Base-by-base conservation (phyloP, 2,329 filamentous ascomycete genomes). In the Sclerotinia sclerotiorum region DNA sequence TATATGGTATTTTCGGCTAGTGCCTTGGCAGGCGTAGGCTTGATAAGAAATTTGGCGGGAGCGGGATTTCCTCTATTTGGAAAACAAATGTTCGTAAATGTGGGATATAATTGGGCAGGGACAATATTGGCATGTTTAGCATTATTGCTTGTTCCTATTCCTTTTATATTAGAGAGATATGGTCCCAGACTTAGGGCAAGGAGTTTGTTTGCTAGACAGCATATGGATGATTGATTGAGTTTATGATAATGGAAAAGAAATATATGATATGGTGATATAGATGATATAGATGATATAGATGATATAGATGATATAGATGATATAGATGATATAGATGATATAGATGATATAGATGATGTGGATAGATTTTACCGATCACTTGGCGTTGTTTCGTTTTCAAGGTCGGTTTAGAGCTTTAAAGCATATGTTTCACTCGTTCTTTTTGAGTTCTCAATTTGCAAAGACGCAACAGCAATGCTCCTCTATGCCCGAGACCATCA, bases 1-100 rank as follows among this genome's bases (percentile, higher is more conserved):
- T 84, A 84, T 70, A 80, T 82, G 72, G 77, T 79, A 2, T 79
- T 77, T 61, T 79, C 77, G 6, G 81, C 81, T 6, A 79, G 77
- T 3, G 81, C 79, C 0, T 73, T 82, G 21, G 81, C 81, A 3
- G 80, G 79, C 2, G 79, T 80, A 21, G 78, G 77, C 3, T 75
- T 82, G 39, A 74, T 82, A 46, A 76, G 80, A 2, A 80, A 79
- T 58, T 69, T 78, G 1, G 78, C 78, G 6, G 81, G 80, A 7
- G 81, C 78, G 0, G 76, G 75, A 0, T 79, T 82, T 54, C 80
- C 80, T 0, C 71, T 81, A 17, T 81, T 80, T 71, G 78, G 77
- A 2, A 71, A 73, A 2, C 73, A 75, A 19, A 78, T 81, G 70
- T 80, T 78, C 55, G 55, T 74, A 5, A 74, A 74, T 1, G 67